Conservation (phyloP, 139 green algal species). For the Ettlia oleoabundans region DNA sequence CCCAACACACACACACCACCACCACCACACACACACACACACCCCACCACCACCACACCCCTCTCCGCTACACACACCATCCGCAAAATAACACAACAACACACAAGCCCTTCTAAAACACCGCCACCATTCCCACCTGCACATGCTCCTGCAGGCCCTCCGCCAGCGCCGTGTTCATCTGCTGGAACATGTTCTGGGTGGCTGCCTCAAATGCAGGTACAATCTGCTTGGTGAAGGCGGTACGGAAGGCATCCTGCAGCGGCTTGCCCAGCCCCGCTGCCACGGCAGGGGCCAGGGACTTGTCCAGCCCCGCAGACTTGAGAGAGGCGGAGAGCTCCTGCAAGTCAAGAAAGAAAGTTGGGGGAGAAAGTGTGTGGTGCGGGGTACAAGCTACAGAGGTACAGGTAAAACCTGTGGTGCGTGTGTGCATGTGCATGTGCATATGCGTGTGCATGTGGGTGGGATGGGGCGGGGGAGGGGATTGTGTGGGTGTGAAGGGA, state of each 20-base stretch:
- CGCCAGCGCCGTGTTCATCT: slow-evolving; percentile 74
- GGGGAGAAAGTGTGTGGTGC: background rate
- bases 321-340: slow-evolving; percentile 37
- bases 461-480: no score
- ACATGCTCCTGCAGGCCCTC: slow-evolving; percentile 73
- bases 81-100: no score
- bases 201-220: slow-evolving; percentile 82
- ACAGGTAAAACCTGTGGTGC: no score
- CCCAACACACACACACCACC: background rate
- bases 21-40: background rate
- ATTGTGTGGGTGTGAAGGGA: no score
- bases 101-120: background rate
- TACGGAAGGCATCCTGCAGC: slow-evolving; percentile 65
- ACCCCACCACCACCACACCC: background rate
- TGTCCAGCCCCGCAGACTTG: slow-evolving; percentile 10
- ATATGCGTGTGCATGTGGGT: no score
- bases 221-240: slow-evolving; percentile 59
- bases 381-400: no score
- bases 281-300: slow-evolving; percentile 53
- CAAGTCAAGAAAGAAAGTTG: background rate
- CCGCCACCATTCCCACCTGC: slow-evolving; percentile 23
- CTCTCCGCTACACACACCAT: background rate
- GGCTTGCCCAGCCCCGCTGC: slow-evolving; percentile 45
- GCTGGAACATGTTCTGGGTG: slow-evolving; percentile 63
- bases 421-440: no score